These are phyloP conservation scores for Phytophthora ohioensis DNA, from an alignment of 352 stramenopile genomes.

Conservation along the genomic window DNA sequence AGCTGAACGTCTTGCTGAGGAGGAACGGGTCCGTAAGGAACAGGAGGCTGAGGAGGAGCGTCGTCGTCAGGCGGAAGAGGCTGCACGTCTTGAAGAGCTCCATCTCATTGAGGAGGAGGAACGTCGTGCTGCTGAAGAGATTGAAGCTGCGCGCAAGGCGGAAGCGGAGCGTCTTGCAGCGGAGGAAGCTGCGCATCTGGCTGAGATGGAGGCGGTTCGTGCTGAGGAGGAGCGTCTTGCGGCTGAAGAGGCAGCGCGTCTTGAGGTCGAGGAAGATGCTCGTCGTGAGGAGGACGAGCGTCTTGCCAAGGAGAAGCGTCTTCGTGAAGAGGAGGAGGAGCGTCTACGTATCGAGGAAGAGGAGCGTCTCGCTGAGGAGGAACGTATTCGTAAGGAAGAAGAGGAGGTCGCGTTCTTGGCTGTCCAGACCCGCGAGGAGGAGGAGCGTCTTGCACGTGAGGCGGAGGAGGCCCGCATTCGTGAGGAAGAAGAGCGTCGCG, in stretches of 20 bases:
- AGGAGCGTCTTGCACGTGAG: slow-evolving; percentile 38
- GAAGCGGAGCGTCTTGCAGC: slow-evolving; percentile 46
- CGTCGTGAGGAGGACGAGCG: slow-evolving; percentile 38
- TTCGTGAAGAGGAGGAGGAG: slow-evolving; percentile 40
- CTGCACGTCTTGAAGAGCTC: slow-evolving; percentile 35
- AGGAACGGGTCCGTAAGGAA: slow-evolving; percentile 40
- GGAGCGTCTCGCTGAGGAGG: slow-evolving; percentile 36
- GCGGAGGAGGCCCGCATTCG: slow-evolving; percentile 39
- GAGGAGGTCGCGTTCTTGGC: slow-evolving; percentile 28
- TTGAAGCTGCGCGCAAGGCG: slow-evolving; percentile 35
- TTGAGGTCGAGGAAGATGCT: slow-evolving; percentile 26
- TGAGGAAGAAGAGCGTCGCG: slow-evolving; percentile 45
- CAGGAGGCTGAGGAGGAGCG: slow-evolving; percentile 34
- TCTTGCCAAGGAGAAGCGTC: slow-evolving; percentile 33
- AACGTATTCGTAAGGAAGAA: slow-evolving; percentile 32
- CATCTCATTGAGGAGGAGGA: slow-evolving; percentile 49
- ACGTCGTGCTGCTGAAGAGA: slow-evolving; percentile 37
- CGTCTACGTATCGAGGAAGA: slow-evolving; percentile 43
- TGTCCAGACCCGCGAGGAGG: slow-evolving; percentile 32
- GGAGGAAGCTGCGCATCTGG: slow-evolving; percentile 41
- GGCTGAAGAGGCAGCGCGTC: slow-evolving; percentile 30
- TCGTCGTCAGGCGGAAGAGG: slow-evolving; percentile 37
- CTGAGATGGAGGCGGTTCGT: slow-evolving; percentile 38
- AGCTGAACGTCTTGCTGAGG: slow-evolving; percentile 41
- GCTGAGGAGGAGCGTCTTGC: slow-evolving; percentile 36